These are phyloP conservation scores for Geotrichum siamense DNA, from an alignment of 1,139 yeast species.

Conservation along the genomic window DNA sequence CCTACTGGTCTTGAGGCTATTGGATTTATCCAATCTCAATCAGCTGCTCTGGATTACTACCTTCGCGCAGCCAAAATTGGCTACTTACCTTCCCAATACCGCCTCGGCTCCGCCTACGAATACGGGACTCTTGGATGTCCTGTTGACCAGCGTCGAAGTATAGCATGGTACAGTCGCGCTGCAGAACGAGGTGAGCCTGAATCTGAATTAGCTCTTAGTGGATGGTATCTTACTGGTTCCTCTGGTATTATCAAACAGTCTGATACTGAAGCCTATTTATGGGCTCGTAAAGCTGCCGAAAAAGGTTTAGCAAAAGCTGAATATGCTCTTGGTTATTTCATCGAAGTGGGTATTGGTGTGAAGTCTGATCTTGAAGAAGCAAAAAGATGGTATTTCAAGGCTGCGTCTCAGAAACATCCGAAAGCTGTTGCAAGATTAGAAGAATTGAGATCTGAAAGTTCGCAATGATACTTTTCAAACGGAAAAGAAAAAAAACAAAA, in stretches of 20 bases:
- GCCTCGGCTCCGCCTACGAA: slow-evolving; percentile 82
- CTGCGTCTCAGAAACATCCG: slow-evolving; percentile 54
- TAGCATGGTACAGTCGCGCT: slow-evolving; percentile 86
- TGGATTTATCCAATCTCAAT: slow-evolving; percentile 37
- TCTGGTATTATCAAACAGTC: slow-evolving; percentile 61
- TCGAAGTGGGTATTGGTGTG: slow-evolving; percentile 73
- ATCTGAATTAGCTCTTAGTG: slow-evolving; percentile 81
- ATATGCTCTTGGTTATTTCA: slow-evolving; percentile 74
- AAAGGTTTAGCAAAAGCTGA: slow-evolving; percentile 77
- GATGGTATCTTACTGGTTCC: slow-evolving; percentile 88
- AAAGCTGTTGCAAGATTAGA: slow-evolving; percentile 44
- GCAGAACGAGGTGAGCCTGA: slow-evolving; percentile 68
- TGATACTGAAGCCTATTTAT: slow-evolving; percentile 73
- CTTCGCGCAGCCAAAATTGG: slow-evolving; percentile 70
- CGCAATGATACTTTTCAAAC: no score
- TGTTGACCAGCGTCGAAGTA: slow-evolving; percentile 62
- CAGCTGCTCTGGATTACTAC: slow-evolving; percentile 62
- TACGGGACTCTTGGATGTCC: slow-evolving; percentile 68
- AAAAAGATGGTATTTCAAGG: slow-evolving; percentile 47
- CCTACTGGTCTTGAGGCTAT: slow-evolving; percentile 32
- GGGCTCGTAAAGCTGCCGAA: slow-evolving; percentile 85
- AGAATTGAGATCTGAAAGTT: slow-evolving; percentile 20
- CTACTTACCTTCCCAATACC: slow-evolving; percentile 76
- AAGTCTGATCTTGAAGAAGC: slow-evolving; percentile 44
- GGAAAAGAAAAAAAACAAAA: no score